Percentiles rank a stretch among this genome's conserved stretches.
Conservation (phyloP, 73 alveolate genomes). For the Paramecium biaurelia region DNA sequence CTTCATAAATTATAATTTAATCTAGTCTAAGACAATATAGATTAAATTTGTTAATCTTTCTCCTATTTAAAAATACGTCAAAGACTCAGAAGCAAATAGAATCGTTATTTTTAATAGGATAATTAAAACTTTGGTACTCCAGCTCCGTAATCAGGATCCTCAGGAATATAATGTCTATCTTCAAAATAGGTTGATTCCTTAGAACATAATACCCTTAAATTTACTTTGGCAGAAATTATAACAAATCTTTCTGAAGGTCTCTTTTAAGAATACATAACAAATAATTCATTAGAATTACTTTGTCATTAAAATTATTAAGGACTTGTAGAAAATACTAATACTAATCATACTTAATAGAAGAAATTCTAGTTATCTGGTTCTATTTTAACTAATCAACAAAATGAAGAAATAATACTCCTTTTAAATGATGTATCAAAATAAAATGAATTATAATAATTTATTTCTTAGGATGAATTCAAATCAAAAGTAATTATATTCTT, state of each 20-base stretch:
- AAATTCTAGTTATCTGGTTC: neutral
- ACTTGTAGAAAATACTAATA: neutral
- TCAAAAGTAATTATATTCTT: slow-evolving; percentile 2
- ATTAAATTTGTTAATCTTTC: neutral
- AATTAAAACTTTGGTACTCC: neutral
- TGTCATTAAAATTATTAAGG: neutral
- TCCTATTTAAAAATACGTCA: neutral
- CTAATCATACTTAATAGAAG: neutral
- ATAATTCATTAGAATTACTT: neutral
- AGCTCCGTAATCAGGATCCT: neutral
- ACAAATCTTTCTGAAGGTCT: neutral
- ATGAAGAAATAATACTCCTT: neutral
- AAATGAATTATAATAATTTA: neutral
- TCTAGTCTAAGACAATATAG: neutral
- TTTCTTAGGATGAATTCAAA: slow-evolving; percentile 18
- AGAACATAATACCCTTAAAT: neutral
- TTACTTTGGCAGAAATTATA: neutral
- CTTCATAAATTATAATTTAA: neutral
- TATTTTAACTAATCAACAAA: neutral
- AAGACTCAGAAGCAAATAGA: neutral
- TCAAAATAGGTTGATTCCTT: neutral
- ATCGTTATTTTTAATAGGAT: neutral
- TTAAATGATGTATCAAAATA: neutral
- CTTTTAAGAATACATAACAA: neutral
- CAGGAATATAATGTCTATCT: neutral